Evolutionary conservation across 805 yeast genomes (phyloP), one percentile per base, ranked within the genome.

Genomic region (Candida vaughaniae): DNA sequence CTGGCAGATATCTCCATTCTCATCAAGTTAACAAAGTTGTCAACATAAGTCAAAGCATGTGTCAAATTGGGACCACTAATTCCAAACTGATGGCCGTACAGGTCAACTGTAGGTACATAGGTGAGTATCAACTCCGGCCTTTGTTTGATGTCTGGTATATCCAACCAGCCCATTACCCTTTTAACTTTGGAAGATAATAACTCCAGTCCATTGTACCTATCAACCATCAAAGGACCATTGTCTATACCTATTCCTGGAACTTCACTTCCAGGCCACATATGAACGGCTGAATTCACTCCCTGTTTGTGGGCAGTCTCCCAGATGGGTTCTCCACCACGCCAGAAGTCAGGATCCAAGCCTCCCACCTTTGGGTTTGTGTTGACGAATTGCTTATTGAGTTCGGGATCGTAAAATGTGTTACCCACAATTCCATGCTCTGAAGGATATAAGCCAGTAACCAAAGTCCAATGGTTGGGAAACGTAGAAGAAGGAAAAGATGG

Each of bases 181-280:
- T 69, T 69, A 0, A 71, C 65, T 55, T 89, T 90, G 2, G 62
- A 51, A 3, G 74, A 65, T 11, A 86, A 60, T 0, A 71, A 47
- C 58, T 85, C 95, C 2, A 78, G 60, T 4, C 77, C 78, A 51
- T 87, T 79, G 61, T 75, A 90, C 36, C 62, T 60, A 46, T 83
- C 93, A 22, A 78, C 77, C 32, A 71, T 73, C 38, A 72, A 53
- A 16, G 70, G 73, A 4, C 38, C 75, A 68, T 38, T 53, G 39
- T 23, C 50, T 22, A 56, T 53, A 10, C 63, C 64, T 5, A 61
- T 62, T 52, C 75, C 78, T 17, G 73, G 71, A 6, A 80, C 95
- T 49, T 88, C 95, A 41, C 89, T 79, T 1, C 96, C 96, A 0
- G 96, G 96, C 95, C 95, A 90, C 96, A 88, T 89, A 58, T 89